Percentiles rank a stretch among this genome's conserved stretches.
phyloP scores from a whole-genome alignment of 345 rosid species.

The Diplotaxis tenuifolia region DNA sequence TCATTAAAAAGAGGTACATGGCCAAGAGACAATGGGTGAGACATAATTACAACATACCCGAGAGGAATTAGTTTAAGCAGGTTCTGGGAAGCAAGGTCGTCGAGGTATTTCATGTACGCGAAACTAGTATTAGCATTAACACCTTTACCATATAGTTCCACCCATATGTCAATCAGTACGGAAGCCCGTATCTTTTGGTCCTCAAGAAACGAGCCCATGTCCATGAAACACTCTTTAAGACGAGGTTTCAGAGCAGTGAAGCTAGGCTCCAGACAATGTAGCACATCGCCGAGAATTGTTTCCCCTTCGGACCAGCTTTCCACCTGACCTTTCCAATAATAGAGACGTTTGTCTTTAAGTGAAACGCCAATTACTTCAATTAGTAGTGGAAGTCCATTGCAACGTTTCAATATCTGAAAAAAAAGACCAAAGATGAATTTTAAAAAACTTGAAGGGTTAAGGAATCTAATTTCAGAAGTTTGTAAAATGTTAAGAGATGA shows the following conservation, averaged over 20 bases:
- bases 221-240: slow-evolving; percentile 52
- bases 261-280: slow-evolving; percentile 29
- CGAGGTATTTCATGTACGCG: slow-evolving; percentile 32
- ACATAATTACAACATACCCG: no score
- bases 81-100: slow-evolving; percentile 42
- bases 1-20: no score
- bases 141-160: slow-evolving; percentile 28
- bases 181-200: slow-evolving; percentile 46
- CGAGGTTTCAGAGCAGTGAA: slow-evolving; percentile 4
- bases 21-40: no score
- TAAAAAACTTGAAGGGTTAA: no score
- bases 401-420: not conserved
- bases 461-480: no score
- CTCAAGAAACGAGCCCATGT: slow-evolving; percentile 55
- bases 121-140: slow-evolving; percentile 20
- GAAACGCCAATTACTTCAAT: slow-evolving; percentile 36
- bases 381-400: not conserved
- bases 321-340: slow-evolving; percentile 38
- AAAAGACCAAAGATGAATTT: no score
- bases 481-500: no score
- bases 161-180: slow-evolving; percentile 53
- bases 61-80: slow-evolving; percentile 40
- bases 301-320: slow-evolving; percentile 28
- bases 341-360: slow-evolving; percentile 36
- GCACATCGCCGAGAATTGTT: slow-evolving; percentile 33